Percentiles rank a stretch among this genome's conserved stretches.
phyloP scores from a whole-genome alignment of 129 eudicot species.

The Ambrosia artemisiifolia region DNA sequence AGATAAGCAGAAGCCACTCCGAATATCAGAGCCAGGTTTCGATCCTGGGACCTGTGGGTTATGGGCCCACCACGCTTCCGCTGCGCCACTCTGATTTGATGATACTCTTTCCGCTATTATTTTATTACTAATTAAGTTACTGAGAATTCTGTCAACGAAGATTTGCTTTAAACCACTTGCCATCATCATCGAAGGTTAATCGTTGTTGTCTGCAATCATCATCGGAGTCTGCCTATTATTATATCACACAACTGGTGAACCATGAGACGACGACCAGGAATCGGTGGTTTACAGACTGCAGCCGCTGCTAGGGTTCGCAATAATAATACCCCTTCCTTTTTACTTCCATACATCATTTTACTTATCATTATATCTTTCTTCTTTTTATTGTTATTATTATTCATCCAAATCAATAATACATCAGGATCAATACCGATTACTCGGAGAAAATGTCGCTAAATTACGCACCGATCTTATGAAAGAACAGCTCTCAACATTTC shows the following conservation, averaged over 20 bases:
- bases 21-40: slow-evolving; percentile 99
- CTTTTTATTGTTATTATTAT: neutral
- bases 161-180: neutral
- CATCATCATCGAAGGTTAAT: neutral
- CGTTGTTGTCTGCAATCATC: too few relatives aligned
- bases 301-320: slow-evolving; percentile 91
- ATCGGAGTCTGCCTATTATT: neutral
- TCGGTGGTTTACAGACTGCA: slow-evolving; percentile 84
- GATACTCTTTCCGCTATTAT: neutral
- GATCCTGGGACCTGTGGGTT: slow-evolving; percentile 99
- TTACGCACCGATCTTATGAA: slow-evolving; percentile 94
- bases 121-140: neutral
- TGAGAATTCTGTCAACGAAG: neutral
- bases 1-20: neutral
- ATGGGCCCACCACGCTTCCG: slow-evolving; percentile 99
- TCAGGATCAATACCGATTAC: slow-evolving; percentile 69
- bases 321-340: neutral
- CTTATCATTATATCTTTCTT: neutral
- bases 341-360: neutral
- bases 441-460: slow-evolving; percentile 96
- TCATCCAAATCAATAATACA: neutral
- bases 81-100: slow-evolving; percentile 99
- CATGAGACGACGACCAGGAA: slow-evolving; percentile 96
- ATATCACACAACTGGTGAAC: neutral
- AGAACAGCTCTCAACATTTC: slow-evolving; percentile 89